phyloP scores from a whole-genome alignment of 495 filamentous ascomycete genomes.

The Xylaria flabelliformis region DNA sequence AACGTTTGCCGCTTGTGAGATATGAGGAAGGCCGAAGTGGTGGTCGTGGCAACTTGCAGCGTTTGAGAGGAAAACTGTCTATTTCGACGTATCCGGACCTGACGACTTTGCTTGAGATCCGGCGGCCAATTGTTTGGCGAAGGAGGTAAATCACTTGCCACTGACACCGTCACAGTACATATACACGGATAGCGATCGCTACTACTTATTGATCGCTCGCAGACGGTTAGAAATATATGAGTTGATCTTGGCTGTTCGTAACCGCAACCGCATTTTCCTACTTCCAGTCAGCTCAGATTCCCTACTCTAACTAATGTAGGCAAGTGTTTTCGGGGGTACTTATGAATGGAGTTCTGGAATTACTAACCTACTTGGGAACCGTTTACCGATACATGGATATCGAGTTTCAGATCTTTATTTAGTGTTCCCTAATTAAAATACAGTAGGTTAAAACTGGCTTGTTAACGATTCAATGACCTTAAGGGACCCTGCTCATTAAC shows the following conservation, averaged over 20 bases:
- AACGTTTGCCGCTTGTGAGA: neutral
- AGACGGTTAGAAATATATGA: neutral
- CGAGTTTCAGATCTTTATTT: conserved; percentile 21
- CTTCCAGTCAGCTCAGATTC: neutral
- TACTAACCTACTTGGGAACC: conserved; percentile 10
- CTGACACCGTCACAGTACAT: neutral
- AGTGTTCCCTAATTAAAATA: conserved; percentile 1
- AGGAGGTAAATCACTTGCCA: neutral
- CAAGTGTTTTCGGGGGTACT: neutral
- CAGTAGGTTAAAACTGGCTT: neutral
- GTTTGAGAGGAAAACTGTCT: neutral
- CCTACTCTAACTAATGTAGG: conserved; percentile 2
- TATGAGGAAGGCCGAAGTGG: neutral
- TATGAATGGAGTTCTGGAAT: neutral
- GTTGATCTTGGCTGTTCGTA: conserved; percentile 6
- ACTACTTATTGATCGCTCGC: neutral
- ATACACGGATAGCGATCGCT: neutral
- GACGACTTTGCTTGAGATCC: neutral
- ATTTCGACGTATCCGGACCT: neutral
- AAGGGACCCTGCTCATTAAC: no score
- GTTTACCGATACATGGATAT: neutral
- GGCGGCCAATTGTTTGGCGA: neutral
- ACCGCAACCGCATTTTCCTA: neutral
- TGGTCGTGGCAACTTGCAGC: neutral
- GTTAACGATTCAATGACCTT: neutral